Percentiles rank a stretch among this genome's conserved stretches.
Conservation (phyloP, 2,329 filamentous ascomycete species). For the Curvularia sp. region DNA sequence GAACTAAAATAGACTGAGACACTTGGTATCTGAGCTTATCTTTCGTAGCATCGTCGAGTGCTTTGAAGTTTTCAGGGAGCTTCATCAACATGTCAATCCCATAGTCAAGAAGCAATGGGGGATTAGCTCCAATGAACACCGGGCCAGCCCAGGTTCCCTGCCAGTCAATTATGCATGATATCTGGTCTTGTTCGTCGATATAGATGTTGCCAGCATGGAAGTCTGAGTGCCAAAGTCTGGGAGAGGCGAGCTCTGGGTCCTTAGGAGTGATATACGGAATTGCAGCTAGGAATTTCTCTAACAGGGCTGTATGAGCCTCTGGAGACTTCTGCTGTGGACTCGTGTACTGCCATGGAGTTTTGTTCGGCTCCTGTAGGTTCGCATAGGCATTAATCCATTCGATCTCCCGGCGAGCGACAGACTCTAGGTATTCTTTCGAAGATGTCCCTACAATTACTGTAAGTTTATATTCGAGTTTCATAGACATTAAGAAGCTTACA, state of each 20-base stretch:
- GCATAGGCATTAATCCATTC: conserved; percentile 38
- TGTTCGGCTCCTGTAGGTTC: conserved; percentile 30
- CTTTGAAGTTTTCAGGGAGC: conserved; percentile 37
- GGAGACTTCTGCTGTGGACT: conserved; percentile 37
- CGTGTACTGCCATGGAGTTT: conserved; percentile 45
- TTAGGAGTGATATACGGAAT: conserved; percentile 35
- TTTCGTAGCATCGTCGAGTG: conserved; percentile 31
- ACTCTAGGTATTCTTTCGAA: conserved; percentile 31
- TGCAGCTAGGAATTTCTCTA: conserved; percentile 31
- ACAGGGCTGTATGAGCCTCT: conserved; percentile 27
- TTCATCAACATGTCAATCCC: conserved; percentile 37
- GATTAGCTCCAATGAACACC: conserved; percentile 34
- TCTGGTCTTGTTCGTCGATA: conserved; percentile 29
- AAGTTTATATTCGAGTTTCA: conserved; percentile 11
- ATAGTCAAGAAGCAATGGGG: conserved; percentile 35
- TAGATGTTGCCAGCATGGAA: conserved; percentile 41
- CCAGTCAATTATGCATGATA: conserved; percentile 43
- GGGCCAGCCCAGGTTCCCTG: conserved; percentile 33
- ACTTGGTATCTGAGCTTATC: conserved; percentile 33
- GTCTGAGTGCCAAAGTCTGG: conserved; percentile 39
- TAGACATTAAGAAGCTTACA: conserved; percentile 23
- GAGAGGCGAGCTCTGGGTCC: conserved; percentile 31
- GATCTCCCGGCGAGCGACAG: conserved; percentile 46
- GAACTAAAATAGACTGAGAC: conserved; percentile 34
- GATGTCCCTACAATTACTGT: conserved; percentile 29